Base-by-base conservation (phyloP, 805 yeast species). In the Nakazawaea anatomiae region DNA sequence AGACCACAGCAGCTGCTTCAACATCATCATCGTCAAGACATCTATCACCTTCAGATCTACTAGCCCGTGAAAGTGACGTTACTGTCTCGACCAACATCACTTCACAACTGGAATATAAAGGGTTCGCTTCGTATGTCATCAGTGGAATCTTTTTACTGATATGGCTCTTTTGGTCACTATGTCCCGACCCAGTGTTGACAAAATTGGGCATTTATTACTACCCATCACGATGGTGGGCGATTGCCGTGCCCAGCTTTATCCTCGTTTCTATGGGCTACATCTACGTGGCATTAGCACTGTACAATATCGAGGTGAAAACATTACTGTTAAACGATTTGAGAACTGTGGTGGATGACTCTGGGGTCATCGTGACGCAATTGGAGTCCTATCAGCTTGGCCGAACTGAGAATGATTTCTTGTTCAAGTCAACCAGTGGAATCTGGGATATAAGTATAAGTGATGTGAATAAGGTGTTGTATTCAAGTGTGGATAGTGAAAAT, bases 211-310 rank as follows among this genome's bases (percentile, higher is more conserved):
- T 85, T 18, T 79, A 76, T 59, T 90, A 83, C 65, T 87, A 83
- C 58, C 98, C 98, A 0, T 87, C 92, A 34, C 74, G 95, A 57
- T 87, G 91, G 83, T 94, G 98, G 99, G 84, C 96, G 2, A 62
- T 87, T 36, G 87, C 89, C 1, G 65, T 87, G 2, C 96, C 97
- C 4, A 74, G 88, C 11, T 80, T 79, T 56, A 74, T 85, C 5
- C 67, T 92, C 32, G 80, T 88, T 75, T 64, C 75, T 9, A 83
- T 91, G 89, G 67, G 83, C 14, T 90, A 80, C 60, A 77, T 76
- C 0, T 92, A 91, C 63, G 70, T 86, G 1, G 88, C 83, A 8
- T 66, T 91, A 42, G 82, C 83, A 1, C 65, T 82, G 40, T 89
- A 86, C 70, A 87, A 88, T 58, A 78, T 80, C n/a, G 97, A 92